A percentile compares a stretch with the other conserved stretches of the same genome.
These are phyloP conservation scores for Millerago galiae DNA, from an alignment of 805 yeast genomes.

Conservation along the genomic window DNA sequence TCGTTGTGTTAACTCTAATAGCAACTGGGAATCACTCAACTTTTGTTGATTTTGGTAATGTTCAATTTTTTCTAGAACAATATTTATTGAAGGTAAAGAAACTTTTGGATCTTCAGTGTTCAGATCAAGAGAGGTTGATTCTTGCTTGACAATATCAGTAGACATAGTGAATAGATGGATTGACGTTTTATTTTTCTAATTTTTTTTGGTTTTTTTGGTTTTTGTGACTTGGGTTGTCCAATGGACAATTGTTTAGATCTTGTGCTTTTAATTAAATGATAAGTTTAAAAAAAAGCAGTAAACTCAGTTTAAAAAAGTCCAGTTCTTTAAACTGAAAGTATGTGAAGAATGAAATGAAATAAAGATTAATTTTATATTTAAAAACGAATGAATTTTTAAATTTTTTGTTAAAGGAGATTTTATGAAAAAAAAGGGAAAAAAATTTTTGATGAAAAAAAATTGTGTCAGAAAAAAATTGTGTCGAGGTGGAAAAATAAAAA, in stretches of 20 bases:
- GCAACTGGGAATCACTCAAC: conserved; percentile 23
- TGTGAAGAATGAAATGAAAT: too few relatives aligned
- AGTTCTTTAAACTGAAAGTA: too few relatives aligned
- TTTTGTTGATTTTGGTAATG: conserved; percentile 23
- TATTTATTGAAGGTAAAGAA: conserved; percentile 21
- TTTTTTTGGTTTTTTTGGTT: background rate
- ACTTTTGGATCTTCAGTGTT: background rate
- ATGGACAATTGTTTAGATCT: background rate
- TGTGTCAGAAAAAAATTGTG: conserved; percentile 13
- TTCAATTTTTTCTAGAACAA: conserved; percentile 21
- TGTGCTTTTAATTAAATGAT: background rate
- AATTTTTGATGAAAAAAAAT: conserved; percentile 3
- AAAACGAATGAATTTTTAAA: background rate
- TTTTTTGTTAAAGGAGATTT: background rate
- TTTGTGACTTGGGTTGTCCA: too few relatives aligned
- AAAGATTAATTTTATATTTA: too few relatives aligned
- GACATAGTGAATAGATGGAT: background rate
- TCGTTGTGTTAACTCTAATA: conserved; percentile 20
- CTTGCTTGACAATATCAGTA: background rate
- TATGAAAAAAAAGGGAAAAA: background rate
- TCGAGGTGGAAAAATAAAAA: background rate
- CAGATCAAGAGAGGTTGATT: background rate
- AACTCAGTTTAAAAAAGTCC: too few relatives aligned
- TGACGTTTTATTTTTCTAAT: too few relatives aligned
- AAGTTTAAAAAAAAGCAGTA: too few relatives aligned